These are phyloP conservation scores for Xylaria polymorpha DNA, from an alignment of 2,329 filamentous ascomycete species.

Conservation along the genomic window DNA sequence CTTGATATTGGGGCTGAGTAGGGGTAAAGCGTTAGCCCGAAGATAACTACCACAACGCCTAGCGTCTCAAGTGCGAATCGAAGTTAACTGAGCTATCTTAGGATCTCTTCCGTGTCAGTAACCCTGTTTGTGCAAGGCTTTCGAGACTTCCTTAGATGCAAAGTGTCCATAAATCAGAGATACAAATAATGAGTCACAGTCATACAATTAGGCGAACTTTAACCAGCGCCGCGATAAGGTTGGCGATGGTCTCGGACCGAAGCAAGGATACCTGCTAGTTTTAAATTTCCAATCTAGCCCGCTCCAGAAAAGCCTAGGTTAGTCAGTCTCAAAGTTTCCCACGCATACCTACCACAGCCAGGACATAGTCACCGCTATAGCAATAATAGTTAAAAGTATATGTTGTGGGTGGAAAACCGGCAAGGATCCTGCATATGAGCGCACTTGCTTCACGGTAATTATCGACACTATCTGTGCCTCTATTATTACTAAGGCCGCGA, in stretches of 20 bases:
- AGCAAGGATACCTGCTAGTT: slow-evolving; percentile 2
- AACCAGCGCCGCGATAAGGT: not conserved
- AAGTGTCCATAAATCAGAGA: not conserved
- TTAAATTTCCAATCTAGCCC: slow-evolving; percentile 1
- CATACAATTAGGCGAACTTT: slow-evolving; percentile 4
- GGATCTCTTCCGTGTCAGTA: not conserved
- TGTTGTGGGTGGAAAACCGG: not conserved
- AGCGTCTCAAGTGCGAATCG: too few relatives aligned
- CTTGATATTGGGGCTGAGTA: too few relatives aligned
- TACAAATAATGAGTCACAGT: not conserved
- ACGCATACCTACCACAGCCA: too few relatives aligned
- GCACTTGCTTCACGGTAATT: slow-evolving; percentile 5
- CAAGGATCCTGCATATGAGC: slow-evolving; percentile 1
- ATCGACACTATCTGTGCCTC: not conserved
- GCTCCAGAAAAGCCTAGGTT: not conserved
- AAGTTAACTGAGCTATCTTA: too few relatives aligned
- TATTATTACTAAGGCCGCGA: not conserved
- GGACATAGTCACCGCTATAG: not conserved
- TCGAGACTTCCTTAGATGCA: not conserved
- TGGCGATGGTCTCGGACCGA: not conserved
- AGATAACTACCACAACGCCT: too few relatives aligned
- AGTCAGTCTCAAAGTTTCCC: not conserved
- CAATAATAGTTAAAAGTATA: not conserved
- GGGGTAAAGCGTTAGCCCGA: too few relatives aligned
- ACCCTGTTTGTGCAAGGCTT: not conserved